These are phyloP conservation scores for Aspergillus sp. DNA, from an alignment of 2,329 filamentous ascomycete genomes.

Conservation along the genomic window DNA sequence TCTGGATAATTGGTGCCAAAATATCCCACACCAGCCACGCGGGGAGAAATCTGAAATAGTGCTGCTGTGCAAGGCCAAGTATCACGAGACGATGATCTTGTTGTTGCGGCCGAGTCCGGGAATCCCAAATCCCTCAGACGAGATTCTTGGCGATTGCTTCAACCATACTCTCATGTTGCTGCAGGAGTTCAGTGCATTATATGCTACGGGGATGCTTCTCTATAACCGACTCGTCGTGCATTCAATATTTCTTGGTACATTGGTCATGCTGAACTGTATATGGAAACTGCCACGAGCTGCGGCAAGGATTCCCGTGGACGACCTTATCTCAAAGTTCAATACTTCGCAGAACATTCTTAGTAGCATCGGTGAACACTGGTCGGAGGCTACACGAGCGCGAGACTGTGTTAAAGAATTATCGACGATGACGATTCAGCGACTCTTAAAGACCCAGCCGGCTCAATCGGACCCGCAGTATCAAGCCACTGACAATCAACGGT, in stretches of 20 bases:
- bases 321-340: slow-evolving; percentile 44
- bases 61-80: slow-evolving; percentile 46
- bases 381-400: slow-evolving; percentile 41
- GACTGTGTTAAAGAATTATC: slow-evolving; percentile 33
- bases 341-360: slow-evolving; percentile 50
- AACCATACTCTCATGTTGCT: slow-evolving; percentile 45
- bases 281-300: slow-evolving; percentile 48
- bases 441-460: slow-evolving; percentile 1
- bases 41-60: slow-evolving; percentile 11
- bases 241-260: slow-evolving; percentile 48
- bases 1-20: slow-evolving; percentile 42
- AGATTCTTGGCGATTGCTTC: slow-evolving; percentile 45
- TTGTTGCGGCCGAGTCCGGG: slow-evolving; percentile 53
- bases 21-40: slow-evolving; percentile 33
- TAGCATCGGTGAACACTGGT: slow-evolving; percentile 54
- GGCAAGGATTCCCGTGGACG: slow-evolving; percentile 36
- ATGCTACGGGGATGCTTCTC: slow-evolving; percentile 45
- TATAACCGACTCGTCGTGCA: slow-evolving; percentile 54
- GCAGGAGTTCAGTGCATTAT: slow-evolving; percentile 44
- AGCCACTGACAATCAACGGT: background rate
- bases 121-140: slow-evolving; percentile 49
- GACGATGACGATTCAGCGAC: slow-evolving; percentile 25
- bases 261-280: slow-evolving; percentile 54
- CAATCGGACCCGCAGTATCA: background rate
- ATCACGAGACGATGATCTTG: slow-evolving; percentile 51